These are phyloP conservation scores for Fusarium begoniae DNA, from an alignment of 2,329 filamentous ascomycete species.

Conservation along the genomic window DNA sequence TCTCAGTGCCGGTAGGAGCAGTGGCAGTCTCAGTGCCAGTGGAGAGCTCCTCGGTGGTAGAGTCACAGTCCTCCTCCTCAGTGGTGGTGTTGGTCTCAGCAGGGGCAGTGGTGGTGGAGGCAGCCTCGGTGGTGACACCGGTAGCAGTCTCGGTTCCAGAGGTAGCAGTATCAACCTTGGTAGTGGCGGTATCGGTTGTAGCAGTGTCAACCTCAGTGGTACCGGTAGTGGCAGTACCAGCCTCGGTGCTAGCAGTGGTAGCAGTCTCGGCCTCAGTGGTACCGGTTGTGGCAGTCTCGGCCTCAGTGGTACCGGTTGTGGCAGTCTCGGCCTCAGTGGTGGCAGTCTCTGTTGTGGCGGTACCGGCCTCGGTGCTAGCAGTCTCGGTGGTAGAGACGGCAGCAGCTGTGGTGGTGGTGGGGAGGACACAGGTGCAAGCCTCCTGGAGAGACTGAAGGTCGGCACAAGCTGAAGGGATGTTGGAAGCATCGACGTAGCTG, in stretches of 20 bases:
- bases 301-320: neutral
- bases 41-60: slow-evolving; percentile 1
- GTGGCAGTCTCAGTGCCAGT: neutral
- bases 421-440: neutral
- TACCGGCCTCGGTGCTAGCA: slow-evolving; percentile 8
- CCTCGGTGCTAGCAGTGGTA: neutral
- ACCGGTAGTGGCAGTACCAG: no score
- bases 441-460: neutral
- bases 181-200: no score
- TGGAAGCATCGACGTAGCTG: no score
- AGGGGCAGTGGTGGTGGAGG: slow-evolving; percentile 7
- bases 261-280: neutral
- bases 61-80: neutral
- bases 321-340: neutral
- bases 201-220: no score
- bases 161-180: neutral
- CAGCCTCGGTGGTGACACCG: neutral
- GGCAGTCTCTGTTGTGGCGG: neutral
- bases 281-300: neutral
- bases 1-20: slow-evolving; percentile 4
- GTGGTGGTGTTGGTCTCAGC: slow-evolving; percentile 13
- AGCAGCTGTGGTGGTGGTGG: neutral
- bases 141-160: neutral
- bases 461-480: neutral
- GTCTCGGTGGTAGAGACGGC: slow-evolving; percentile 1